phyloP scores from a whole-genome alignment of 495 filamentous ascomycete genomes.

The Penicillium egyptiacum region DNA sequence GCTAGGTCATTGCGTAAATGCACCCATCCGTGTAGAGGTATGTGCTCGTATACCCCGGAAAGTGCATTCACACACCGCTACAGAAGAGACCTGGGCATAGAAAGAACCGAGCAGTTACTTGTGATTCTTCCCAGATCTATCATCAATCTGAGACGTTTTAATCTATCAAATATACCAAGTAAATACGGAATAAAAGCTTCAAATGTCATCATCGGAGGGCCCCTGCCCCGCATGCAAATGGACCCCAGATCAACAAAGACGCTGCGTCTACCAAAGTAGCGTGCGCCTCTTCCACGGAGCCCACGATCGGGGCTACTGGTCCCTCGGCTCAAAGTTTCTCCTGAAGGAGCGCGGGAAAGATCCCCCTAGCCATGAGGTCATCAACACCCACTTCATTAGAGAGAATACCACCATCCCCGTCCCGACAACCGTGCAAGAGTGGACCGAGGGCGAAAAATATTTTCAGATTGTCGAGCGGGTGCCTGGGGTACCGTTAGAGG shows the following conservation, averaged over 20 bases:
- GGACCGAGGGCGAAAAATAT: slow-evolving; percentile 1
- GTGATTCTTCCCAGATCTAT: slow-evolving; percentile 6
- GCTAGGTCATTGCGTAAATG: slow-evolving; percentile 1
- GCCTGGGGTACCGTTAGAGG: slow-evolving; percentile 8
- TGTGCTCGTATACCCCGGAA: neutral
- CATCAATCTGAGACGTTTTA: slow-evolving; percentile 4
- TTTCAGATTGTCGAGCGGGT: slow-evolving; percentile 6
- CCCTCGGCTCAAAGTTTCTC: slow-evolving; percentile 2
- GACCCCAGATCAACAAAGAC: slow-evolving; percentile 15
- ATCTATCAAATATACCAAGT: neutral
- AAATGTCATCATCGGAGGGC: slow-evolving; percentile 2
- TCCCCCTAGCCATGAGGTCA: slow-evolving; percentile 14
- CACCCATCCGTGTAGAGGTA: neutral
- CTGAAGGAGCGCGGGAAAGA: slow-evolving; percentile 24
- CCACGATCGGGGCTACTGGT: neutral
- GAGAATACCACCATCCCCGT: slow-evolving; percentile 22
- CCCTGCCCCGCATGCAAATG: slow-evolving; percentile 25
- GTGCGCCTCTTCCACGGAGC: neutral
- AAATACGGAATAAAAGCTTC: slow-evolving; percentile 5
- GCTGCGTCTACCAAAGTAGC: neutral
- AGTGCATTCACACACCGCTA: too few species aligned
- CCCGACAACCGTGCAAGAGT: slow-evolving; percentile 3
- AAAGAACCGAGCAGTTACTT: slow-evolving; percentile 2
- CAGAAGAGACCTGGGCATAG: too few species aligned
- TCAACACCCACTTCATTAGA: slow-evolving; percentile 17